These are phyloP conservation scores for Poterioochromonas sp. DNA, from an alignment of 352 stramenopile species.

Conservation along the genomic window DNA sequence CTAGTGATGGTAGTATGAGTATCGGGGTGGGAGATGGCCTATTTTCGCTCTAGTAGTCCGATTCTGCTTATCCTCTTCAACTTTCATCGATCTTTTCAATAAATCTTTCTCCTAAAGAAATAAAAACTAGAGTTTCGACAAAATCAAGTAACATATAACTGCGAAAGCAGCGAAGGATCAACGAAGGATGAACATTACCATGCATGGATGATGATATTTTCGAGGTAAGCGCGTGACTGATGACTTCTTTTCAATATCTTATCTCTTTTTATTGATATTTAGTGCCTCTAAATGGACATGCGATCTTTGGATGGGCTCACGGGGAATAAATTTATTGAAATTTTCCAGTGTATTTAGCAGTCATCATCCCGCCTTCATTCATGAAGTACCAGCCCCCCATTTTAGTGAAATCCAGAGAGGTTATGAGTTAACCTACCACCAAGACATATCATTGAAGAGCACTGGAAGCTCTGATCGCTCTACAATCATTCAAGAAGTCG, in stretches of 20 bases:
- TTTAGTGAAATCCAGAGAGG: slow-evolving; percentile 9
- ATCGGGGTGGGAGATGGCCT: slow-evolving; percentile 5
- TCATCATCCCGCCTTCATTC: slow-evolving; percentile 10
- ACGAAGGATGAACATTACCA: slow-evolving; percentile 13
- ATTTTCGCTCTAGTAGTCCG: slow-evolving; percentile 11
- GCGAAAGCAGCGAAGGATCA: slow-evolving; percentile 8
- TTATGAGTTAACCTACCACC: slow-evolving; percentile 13
- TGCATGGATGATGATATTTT: slow-evolving; percentile 15
- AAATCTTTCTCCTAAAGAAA: slow-evolving; percentile 17
- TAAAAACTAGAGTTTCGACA: slow-evolving; percentile 15
- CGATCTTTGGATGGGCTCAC: slow-evolving; percentile 8
- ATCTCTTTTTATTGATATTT: slow-evolving; percentile 19
- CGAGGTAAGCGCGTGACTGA: slow-evolving; percentile 7
- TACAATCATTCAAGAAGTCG: slow-evolving; percentile 14
- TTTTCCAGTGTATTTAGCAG: slow-evolving; percentile 14
- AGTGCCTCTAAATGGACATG: slow-evolving; percentile 4
- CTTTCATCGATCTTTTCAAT: slow-evolving; percentile 15
- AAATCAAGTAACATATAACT: slow-evolving; percentile 18
- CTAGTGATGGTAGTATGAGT: slow-evolving; percentile 13
- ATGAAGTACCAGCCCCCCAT: slow-evolving; percentile 8
- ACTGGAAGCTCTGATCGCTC: slow-evolving; percentile 5
- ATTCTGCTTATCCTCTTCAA: slow-evolving; percentile 14
- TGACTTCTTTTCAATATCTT: slow-evolving; percentile 17
- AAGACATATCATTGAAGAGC: slow-evolving; percentile 14
- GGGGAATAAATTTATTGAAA: slow-evolving; percentile 17